A percentile compares a stretch with the other conserved stretches of the same genome.
Conservation (phyloP, 2,329 filamentous ascomycete species). For the Clonostachys byssicola region DNA sequence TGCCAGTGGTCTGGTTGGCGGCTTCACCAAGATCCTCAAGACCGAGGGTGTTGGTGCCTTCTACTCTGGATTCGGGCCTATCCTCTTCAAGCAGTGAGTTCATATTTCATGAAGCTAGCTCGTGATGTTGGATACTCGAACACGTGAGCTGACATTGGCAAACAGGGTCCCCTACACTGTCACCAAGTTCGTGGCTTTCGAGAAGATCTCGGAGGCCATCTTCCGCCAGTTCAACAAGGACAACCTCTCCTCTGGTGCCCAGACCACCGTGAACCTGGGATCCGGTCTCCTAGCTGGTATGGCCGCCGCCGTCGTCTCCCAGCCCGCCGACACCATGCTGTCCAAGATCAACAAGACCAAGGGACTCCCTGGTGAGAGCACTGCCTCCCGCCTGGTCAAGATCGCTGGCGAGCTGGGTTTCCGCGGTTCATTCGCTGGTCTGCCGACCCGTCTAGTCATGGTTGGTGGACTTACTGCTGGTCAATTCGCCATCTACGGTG, state of each 20-base stretch:
- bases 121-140: background rate
- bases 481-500: constrained; percentile 80
- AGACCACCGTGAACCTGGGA: constrained; percentile 71
- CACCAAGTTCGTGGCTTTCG: constrained; percentile 82
- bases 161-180: constrained; percentile 73
- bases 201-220: constrained; percentile 70
- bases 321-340: constrained; percentile 82
- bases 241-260: constrained; percentile 53
- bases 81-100: constrained; percentile 45
- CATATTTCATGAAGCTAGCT: background rate
- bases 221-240: constrained; percentile 64
- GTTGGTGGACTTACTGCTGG: constrained; percentile 64
- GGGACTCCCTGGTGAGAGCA: constrained; percentile 74
- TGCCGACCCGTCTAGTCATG: constrained; percentile 53
- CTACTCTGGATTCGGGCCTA: constrained; percentile 81
- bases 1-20: constrained; percentile 67
- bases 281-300: constrained; percentile 46
- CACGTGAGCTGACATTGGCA: constrained; percentile 20
- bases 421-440: constrained; percentile 67
- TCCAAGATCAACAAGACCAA: constrained; percentile 86
- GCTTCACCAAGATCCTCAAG: constrained; percentile 72
- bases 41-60: constrained; percentile 74
- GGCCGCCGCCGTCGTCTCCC: constrained; percentile 73
- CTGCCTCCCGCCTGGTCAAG: constrained; percentile 70
- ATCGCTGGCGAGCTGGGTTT: constrained; percentile 74